Evolutionary conservation across 257 asterid species (phyloP).

Genomic region (Petunia axillaris): DNA sequence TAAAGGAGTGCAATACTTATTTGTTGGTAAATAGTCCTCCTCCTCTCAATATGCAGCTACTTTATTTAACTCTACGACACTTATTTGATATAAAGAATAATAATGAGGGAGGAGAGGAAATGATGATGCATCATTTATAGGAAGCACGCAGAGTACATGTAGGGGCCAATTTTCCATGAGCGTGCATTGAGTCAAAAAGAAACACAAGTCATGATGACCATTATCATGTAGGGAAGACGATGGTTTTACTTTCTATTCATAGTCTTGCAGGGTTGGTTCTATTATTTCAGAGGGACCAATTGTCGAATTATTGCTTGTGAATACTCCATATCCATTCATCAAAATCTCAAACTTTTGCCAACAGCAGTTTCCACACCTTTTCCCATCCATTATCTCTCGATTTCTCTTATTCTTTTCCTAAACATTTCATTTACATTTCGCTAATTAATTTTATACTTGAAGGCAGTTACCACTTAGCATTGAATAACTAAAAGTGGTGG

Average conservation of each 20-base stretch:
- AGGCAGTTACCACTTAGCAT: too few species aligned
- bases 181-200: conserved; percentile 2
- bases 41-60: not conserved
- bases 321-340: too few species aligned
- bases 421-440: too few species aligned
- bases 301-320: too few species aligned
- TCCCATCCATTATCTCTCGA: too few species aligned
- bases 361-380: not conserved
- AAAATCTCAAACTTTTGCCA: not conserved
- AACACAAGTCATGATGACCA: not conserved
- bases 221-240: not conserved
- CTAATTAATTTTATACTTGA: too few species aligned
- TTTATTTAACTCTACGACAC: not conserved
- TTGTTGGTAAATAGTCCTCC: too few species aligned
- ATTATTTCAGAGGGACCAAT: conserved; percentile 12
- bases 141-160: conserved; percentile 13
- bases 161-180: not conserved
- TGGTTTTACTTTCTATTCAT: not conserved
- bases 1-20: not conserved
- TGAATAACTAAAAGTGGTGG: too few species aligned
- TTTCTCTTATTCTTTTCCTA: too few species aligned
- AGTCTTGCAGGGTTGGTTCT: not conserved
- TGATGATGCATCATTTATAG: conserved; percentile 10
- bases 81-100: not conserved
- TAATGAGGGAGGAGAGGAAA: conserved; percentile 1